Evolutionary conservation across 2,329 filamentous ascomycete genomes (phyloP).

Genomic region (Cladorrhinum sp.): DNA sequence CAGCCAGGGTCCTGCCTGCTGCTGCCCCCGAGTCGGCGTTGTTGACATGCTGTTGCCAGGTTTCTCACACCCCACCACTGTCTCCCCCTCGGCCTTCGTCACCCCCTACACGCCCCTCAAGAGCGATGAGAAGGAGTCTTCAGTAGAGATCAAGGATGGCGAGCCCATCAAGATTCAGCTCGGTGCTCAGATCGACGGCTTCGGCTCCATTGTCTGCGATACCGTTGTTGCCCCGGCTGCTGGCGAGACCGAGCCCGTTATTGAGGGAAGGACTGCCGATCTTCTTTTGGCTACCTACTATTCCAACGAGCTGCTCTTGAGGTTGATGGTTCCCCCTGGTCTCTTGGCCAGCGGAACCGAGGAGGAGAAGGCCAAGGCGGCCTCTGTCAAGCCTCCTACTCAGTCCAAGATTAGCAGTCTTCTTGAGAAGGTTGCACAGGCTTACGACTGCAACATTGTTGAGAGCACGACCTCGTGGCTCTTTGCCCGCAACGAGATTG

Average conservation of each 20-base stretch:
- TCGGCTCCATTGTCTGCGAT: slow-evolving; percentile 93
- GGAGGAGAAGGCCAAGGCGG: slow-evolving; percentile 92
- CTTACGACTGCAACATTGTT: slow-evolving; percentile 87
- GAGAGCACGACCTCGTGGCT: slow-evolving; percentile 98
- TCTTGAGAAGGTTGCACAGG: slow-evolving; percentile 86
- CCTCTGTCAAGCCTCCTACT: slow-evolving; percentile 74
- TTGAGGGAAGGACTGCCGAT: slow-evolving; percentile 79
- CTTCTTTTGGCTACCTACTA: slow-evolving; percentile 89
- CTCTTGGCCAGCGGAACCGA: slow-evolving; percentile 78
- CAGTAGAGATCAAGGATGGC: slow-evolving; percentile 71
- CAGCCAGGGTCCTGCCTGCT: slow-evolving; percentile 5
- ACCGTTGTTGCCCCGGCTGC: slow-evolving; percentile 71
- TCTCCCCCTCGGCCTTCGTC: slow-evolving; percentile 90
- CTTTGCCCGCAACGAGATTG: slow-evolving; percentile 96
- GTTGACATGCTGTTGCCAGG: slow-evolving; percentile 45
- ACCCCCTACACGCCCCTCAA: slow-evolving; percentile 94
- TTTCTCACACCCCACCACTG: slow-evolving; percentile 88
- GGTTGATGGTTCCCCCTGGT: slow-evolving; percentile 88
- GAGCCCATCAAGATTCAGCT: slow-evolving; percentile 97
- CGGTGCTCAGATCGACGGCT: slow-evolving; percentile 97
- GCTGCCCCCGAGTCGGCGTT: neutral
- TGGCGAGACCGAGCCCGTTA: slow-evolving; percentile 58
- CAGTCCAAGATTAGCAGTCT: slow-evolving; percentile 84
- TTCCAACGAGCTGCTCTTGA: slow-evolving; percentile 89
- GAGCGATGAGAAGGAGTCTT: slow-evolving; percentile 82